These are phyloP conservation scores for Ceriops decandra DNA, from an alignment of 345 rosid species.

Conservation along the genomic window DNA sequence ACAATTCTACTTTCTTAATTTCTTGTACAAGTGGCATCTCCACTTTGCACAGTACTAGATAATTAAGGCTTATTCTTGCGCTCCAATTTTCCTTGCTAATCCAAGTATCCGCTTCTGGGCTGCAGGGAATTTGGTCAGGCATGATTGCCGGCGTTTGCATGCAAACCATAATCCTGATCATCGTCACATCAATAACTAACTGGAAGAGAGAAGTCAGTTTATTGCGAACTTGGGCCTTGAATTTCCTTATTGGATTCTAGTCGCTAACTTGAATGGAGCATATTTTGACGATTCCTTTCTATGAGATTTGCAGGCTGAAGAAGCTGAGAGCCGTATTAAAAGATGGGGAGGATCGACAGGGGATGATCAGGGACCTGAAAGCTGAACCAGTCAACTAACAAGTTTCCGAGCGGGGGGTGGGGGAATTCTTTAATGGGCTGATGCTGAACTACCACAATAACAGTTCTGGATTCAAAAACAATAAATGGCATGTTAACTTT, in stretches of 20 bases:
- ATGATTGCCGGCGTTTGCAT: conserved; percentile 78
- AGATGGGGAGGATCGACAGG: conserved; percentile 73
- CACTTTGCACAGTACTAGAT: not conserved
- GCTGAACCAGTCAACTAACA: too few relatives aligned
- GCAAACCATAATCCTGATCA: conserved; percentile 64
- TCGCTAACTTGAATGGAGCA: not conserved
- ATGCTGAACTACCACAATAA: too few relatives aligned
- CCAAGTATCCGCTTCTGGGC: not conserved
- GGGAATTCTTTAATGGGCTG: too few relatives aligned
- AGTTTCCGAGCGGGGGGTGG: too few relatives aligned
- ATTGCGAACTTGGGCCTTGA: too few relatives aligned
- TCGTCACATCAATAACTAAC: conserved; percentile 60
- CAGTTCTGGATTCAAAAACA: too few relatives aligned
- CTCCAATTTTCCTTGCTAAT: not conserved
- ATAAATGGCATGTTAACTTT: too few relatives aligned
- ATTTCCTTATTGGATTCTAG: not conserved
- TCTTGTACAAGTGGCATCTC: not conserved
- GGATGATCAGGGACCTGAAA: conserved; percentile 3
- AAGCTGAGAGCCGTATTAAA: conserved; percentile 65
- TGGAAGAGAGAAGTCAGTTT: conserved; percentile 70
- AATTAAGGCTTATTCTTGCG: not conserved
- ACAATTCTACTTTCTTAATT: not conserved
- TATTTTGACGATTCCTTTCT: not conserved
- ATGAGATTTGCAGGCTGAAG: conserved; percentile 50
- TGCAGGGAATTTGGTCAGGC: conserved; percentile 97